Conservation (phyloP, 805 yeast species). For the Metschnikowia aberdeeniae region DNA sequence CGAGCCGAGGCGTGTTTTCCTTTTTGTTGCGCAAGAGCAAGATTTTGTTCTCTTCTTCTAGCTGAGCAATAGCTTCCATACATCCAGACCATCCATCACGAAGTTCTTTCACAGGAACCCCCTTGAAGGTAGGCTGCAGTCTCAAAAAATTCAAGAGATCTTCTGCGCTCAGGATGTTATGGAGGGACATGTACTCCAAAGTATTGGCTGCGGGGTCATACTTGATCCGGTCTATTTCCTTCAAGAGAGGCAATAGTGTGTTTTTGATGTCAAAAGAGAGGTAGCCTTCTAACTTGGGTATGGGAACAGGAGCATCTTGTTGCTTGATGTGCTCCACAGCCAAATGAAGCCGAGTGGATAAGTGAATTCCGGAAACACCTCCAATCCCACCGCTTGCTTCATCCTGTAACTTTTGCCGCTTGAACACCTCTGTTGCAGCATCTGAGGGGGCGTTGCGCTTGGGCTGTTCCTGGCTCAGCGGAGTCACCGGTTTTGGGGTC, state of each 20-base stretch:
- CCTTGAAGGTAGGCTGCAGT: slow-evolving; percentile 81
- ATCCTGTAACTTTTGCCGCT: slow-evolving; percentile 28
- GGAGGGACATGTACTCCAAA: slow-evolving; percentile 82
- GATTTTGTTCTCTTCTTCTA: slow-evolving; percentile 73
- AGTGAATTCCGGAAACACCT: slow-evolving; percentile 51
- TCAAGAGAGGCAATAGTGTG: slow-evolving; percentile 65
- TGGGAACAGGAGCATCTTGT: slow-evolving; percentile 64
- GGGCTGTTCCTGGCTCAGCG: slow-evolving; percentile 9
- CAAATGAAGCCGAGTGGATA: slow-evolving; percentile 80
- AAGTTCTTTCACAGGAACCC: slow-evolving; percentile 74
- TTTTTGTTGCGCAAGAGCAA: slow-evolving; percentile 86
- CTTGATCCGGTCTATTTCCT: slow-evolving; percentile 72
- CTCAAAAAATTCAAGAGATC: slow-evolving; percentile 72
- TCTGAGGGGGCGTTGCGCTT: slow-evolving; percentile 16
- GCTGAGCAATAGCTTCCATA: slow-evolving; percentile 65
- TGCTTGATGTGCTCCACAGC: slow-evolving; percentile 87
- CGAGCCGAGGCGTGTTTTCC: slow-evolving; percentile 86
- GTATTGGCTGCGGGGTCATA: slow-evolving; percentile 60
- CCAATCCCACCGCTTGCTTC: slow-evolving; percentile 8
- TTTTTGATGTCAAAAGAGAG: slow-evolving; percentile 57
- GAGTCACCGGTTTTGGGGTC: slow-evolving; percentile 21
- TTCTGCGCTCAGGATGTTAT: slow-evolving; percentile 77
- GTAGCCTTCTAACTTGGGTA: slow-evolving; percentile 62
- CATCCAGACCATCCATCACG: slow-evolving; percentile 96
- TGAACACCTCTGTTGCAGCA: slow-evolving; percentile 30